Conservation (phyloP, 208 protist genomes). For the Pavlovales sp. region DNA sequence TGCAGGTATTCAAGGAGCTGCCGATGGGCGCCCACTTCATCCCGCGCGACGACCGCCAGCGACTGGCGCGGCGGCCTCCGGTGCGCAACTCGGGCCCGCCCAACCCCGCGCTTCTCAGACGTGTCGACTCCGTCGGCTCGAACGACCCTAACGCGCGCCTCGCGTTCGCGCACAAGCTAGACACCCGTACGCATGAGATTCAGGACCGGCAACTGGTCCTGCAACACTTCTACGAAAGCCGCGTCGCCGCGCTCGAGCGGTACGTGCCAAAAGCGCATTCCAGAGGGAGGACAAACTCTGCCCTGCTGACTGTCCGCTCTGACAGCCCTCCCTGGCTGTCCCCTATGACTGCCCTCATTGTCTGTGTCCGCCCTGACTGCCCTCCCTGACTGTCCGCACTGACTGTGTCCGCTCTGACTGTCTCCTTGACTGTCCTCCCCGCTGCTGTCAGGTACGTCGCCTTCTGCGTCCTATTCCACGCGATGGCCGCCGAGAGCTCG, state of each 20-base stretch:
- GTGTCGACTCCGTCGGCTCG: too few species aligned
- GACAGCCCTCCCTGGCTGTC: background rate
- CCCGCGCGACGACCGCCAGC: background rate
- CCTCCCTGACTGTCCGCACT: too few species aligned
- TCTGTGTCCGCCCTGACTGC: background rate
- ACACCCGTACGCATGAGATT: background rate
- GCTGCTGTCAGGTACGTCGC: too few species aligned
- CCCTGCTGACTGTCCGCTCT: background rate
- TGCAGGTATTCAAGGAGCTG: background rate
- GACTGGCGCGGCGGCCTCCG: too few species aligned
- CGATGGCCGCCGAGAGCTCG: background rate
- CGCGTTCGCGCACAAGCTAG: background rate
- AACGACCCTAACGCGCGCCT: background rate
- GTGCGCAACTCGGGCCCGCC: too few species aligned
- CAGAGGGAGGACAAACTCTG: too few species aligned
- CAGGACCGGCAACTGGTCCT: background rate
- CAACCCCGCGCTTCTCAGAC: too few species aligned
- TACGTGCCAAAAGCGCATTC: background rate
- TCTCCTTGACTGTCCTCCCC: background rate
- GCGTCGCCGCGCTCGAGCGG: conserved; percentile 16
- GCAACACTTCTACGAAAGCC: conserved; percentile 31
- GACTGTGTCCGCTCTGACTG: background rate
- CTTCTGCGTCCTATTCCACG: conserved; percentile 41
- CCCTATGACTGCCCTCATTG: background rate
- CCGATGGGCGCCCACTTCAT: background rate